A percentile compares a stretch with the other conserved stretches of the same genome.
Conservation (phyloP, 441 rosid species). For the Mallotus japonicus region DNA sequence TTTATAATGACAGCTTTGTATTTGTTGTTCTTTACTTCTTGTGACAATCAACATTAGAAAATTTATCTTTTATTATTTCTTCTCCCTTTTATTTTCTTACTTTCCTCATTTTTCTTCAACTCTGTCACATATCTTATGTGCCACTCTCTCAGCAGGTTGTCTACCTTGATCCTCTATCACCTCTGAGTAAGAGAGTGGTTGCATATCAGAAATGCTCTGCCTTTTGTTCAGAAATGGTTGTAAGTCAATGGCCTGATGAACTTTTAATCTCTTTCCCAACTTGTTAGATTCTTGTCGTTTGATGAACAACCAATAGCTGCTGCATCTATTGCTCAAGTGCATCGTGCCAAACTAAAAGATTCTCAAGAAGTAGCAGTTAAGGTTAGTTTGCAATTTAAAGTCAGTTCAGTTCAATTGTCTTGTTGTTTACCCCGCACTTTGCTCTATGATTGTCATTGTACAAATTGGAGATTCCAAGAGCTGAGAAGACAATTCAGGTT, state of each 20-base stretch:
- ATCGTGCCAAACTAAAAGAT: slow-evolving; percentile 63
- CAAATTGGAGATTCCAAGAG: neutral
- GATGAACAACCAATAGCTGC: slow-evolving; percentile 90
- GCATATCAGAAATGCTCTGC: neutral
- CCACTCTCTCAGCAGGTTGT: neutral
- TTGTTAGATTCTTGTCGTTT: slow-evolving; percentile 68
- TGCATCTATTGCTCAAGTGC: slow-evolving; percentile 97
- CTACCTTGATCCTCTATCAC: neutral
- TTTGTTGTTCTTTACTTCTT: neutral
- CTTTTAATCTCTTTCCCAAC: slow-evolving; percentile 13
- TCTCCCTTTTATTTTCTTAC: neutral
- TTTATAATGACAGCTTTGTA: too few species aligned
- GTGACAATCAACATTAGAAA: neutral
- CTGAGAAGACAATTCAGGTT: neutral
- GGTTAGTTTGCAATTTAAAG: slow-evolving; percentile 37
- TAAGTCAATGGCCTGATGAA: slow-evolving; percentile 14
- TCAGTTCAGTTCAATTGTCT: neutral
- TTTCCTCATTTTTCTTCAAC: neutral
- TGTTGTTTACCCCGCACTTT: neutral
- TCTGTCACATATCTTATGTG: neutral
- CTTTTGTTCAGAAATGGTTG: neutral
- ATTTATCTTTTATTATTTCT: neutral
- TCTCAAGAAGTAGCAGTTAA: slow-evolving; percentile 78
- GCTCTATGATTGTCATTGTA: neutral
- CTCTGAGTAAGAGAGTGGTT: neutral